Evolutionary conservation across 2,329 filamentous ascomycete species (phyloP).

Genomic region (Venturiaceae sp.): DNA sequence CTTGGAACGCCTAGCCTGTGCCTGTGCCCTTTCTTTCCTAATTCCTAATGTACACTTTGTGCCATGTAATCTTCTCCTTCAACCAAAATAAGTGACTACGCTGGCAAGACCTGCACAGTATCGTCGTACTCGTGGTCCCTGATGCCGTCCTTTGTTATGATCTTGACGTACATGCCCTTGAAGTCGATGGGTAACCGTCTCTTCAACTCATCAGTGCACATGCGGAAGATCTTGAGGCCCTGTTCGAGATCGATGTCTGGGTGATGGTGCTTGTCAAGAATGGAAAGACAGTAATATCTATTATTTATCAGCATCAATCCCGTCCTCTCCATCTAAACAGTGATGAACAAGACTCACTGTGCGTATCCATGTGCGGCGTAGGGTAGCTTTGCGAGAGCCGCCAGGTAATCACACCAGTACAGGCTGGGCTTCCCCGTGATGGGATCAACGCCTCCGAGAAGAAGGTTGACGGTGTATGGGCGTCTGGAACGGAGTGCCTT

Average conservation of each 20-base stretch:
- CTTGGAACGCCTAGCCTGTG: not conserved
- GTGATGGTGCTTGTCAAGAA: slow-evolving; percentile 97
- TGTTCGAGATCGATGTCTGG: slow-evolving; percentile 83
- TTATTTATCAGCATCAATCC: not conserved
- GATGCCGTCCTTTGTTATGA: slow-evolving; percentile 89
- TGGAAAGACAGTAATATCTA: slow-evolving; percentile 94
- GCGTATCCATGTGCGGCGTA: slow-evolving; percentile 98
- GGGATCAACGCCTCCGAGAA: slow-evolving; percentile 87
- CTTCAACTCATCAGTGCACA: slow-evolving; percentile 97
- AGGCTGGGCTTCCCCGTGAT: slow-evolving; percentile 84
- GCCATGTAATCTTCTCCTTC: not conserved
- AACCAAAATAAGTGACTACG: slow-evolving; percentile 4
- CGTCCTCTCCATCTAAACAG: not conserved
- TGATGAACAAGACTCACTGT: slow-evolving; percentile 51
- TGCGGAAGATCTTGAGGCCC: slow-evolving; percentile 81
- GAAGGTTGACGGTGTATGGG: slow-evolving; percentile 93
- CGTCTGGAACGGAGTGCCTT: slow-evolving; percentile 82
- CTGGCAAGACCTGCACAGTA: slow-evolving; percentile 49
- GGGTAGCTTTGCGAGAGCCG: slow-evolving; percentile 74
- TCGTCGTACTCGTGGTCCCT: slow-evolving; percentile 78
- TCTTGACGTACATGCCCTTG: slow-evolving; percentile 92
- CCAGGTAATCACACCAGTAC: slow-evolving; percentile 97
- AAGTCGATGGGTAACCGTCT: slow-evolving; percentile 95
- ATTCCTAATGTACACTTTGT: not conserved
- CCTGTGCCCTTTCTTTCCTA: not conserved